Conservation (phyloP, 2,329 filamentous ascomycete genomes). For the Truncatella angustata region DNA sequence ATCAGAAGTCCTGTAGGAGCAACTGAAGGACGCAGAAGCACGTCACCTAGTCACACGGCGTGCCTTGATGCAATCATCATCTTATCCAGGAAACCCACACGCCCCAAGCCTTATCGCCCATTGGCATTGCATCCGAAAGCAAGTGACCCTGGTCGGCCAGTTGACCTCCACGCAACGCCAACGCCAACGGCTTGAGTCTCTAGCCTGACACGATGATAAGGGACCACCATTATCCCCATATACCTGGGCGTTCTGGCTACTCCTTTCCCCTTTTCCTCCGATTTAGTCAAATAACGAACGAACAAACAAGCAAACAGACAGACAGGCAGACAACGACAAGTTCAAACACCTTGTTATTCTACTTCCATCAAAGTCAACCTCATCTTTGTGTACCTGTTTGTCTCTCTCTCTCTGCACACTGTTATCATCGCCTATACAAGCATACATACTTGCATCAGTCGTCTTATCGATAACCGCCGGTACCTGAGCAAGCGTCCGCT, state of each 20-base stretch:
- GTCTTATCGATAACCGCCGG: not conserved
- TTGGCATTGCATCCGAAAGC: not conserved
- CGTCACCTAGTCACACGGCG: slow-evolving; percentile 11
- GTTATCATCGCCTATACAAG: not conserved
- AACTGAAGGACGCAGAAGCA: not conserved
- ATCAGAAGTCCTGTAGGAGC: not conserved
- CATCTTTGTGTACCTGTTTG: not conserved
- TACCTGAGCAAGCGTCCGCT: slow-evolving; percentile 4
- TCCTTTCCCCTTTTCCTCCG: slow-evolving; percentile 1
- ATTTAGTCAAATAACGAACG: not conserved
- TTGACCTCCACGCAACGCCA: slow-evolving; percentile 8
- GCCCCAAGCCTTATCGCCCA: slow-evolving; percentile 5
- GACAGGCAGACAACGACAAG: slow-evolving; percentile 3
- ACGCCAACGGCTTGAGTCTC: not conserved
- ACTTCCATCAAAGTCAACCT: not conserved
- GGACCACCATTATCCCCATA: slow-evolving; percentile 3
- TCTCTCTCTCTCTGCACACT: not conserved
- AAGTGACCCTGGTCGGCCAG: not conserved
- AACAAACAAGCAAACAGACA: not conserved
- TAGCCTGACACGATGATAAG: slow-evolving; percentile 12
- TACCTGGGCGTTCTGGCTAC: not conserved
- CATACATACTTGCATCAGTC: not conserved
- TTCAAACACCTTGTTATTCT: not conserved
- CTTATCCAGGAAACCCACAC: slow-evolving; percentile 4
- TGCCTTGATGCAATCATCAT: slow-evolving; percentile 4